Base-by-base conservation (phyloP, 192 early-diverging fungal species). In the Thoreauomyces humboldtii region DNA sequence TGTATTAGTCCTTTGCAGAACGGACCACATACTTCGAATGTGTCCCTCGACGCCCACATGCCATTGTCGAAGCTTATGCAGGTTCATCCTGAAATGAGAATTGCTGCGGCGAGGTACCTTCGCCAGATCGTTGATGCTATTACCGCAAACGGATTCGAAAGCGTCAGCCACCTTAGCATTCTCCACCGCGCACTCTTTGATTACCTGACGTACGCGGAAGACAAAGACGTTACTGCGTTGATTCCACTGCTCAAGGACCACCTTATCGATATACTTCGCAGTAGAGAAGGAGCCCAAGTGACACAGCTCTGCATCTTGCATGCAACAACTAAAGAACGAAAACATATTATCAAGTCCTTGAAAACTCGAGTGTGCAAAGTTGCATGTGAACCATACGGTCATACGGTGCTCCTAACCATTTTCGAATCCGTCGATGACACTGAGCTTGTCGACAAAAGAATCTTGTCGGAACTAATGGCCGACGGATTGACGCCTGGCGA, bases 351-450 rank as follows among this genome's bases (percentile, higher is more conserved):
- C 59, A 90, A 91, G 71, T 70, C 87, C 22, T 85, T 96, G 71
- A 92, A 90, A 65, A 82, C 86, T 2, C 91, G 82, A 61, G 69
- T 93, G 33, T 55, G 64, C 61, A 88, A 89, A 71, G 89, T 96
- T 63, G 81, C 86, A 66, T 73, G 70, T 46, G 94, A 96, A 62
- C 91, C 92, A 77, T 87, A 91, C 66, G 94, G 92, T 9, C 82
- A 93, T 51, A 77, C 87, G 42, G 92, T 93, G 6, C 76, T 96
- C 43, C 59, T 96, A 1, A 79, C 82, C 56, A 76, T 86, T 36
- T 84, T 94, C 69, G 92, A 94, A 71, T 86, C 86, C 58, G 79
- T 93, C n/a, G 94, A 96, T 71, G 94, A 96, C 75, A 96, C 93
- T n/a, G 89, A 92, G 34, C 75, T 92, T 27, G 73, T 91, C 47